These are phyloP conservation scores for Drosera spatulata DNA, from an alignment of 179 eudicot genomes.

Conservation along the genomic window DNA sequence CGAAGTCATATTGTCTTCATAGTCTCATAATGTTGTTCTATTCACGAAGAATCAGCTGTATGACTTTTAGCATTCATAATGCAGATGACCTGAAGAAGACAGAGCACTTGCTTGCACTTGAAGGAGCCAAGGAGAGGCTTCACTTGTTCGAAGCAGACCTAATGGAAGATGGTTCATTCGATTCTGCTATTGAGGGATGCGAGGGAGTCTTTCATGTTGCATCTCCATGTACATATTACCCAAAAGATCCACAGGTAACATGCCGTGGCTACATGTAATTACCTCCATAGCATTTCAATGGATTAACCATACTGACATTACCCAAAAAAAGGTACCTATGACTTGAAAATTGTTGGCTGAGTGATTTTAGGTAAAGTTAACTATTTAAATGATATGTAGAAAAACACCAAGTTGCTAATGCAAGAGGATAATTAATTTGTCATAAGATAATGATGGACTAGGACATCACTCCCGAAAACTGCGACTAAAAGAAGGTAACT, in stretches of 20 bases:
- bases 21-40: neutral
- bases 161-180: conserved; percentile 15
- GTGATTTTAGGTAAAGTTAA: too few relatives aligned
- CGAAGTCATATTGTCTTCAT: neutral
- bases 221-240: conserved; percentile 8
- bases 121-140: neutral
- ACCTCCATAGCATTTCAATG: too few relatives aligned
- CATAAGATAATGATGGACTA: too few relatives aligned
- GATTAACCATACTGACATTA: too few relatives aligned
- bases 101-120: conserved; percentile 8
- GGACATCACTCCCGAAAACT: too few relatives aligned
- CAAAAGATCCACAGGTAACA: conserved; percentile 13
- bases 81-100: conserved; percentile 1
- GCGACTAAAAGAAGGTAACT: too few relatives aligned
- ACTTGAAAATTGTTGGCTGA: too few relatives aligned
- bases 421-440: too few relatives aligned
- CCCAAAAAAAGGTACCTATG: too few relatives aligned
- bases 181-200: conserved; percentile 16
- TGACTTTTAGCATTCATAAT: neutral
- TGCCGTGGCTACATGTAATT: neutral
- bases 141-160: conserved; percentile 15
- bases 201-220: conserved; percentile 21
- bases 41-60: neutral
- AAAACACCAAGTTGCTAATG: too few relatives aligned
- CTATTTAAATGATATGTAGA: too few relatives aligned